Evolutionary conservation across 1,139 yeast genomes (phyloP).

Genomic region (Candida sanyaensis): DNA sequence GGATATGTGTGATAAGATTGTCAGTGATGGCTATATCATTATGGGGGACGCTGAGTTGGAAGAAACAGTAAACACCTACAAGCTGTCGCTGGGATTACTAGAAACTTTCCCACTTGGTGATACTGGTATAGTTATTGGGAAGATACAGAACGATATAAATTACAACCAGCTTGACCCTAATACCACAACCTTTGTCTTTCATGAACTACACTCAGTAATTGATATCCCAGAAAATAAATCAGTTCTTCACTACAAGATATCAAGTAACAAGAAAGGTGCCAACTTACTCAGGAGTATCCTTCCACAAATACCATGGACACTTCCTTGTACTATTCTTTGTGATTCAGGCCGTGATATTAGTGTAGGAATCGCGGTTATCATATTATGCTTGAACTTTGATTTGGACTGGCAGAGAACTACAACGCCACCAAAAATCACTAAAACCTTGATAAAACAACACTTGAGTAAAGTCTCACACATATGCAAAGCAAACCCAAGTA

Average conservation of each 20-base stretch:
- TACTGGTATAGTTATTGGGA: conserved; percentile 36
- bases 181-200: conserved; percentile 26
- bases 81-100: conserved; percentile 6
- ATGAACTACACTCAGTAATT: conserved; percentile 20
- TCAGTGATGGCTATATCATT: conserved; percentile 21
- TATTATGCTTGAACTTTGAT: conserved; percentile 50
- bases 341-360: conserved; percentile 69
- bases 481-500: conserved; percentile 66
- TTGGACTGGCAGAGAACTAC: conserved; percentile 34
- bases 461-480: conserved; percentile 49
- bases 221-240: conserved; percentile 20
- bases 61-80: conserved; percentile 15
- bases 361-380: conserved; percentile 56
- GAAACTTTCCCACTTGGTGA: conserved; percentile 9
- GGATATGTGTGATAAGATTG: conserved; percentile 34
- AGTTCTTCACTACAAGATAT: conserved; percentile 26
- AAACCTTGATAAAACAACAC: conserved; percentile 58
- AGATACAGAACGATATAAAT: conserved; percentile 19
- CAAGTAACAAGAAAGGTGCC: conserved; percentile 63
- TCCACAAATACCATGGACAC: conserved; percentile 23
- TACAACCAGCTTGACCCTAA: conserved; percentile 16
- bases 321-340: conserved; percentile 51
- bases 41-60: conserved; percentile 22
- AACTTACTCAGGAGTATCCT: conserved; percentile 50
- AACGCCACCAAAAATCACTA: conserved; percentile 32